Percentiles rank a stretch among this genome's conserved stretches.
Conservation (phyloP, 2,329 filamentous ascomycete species). For the Hypoxylon sp. region DNA sequence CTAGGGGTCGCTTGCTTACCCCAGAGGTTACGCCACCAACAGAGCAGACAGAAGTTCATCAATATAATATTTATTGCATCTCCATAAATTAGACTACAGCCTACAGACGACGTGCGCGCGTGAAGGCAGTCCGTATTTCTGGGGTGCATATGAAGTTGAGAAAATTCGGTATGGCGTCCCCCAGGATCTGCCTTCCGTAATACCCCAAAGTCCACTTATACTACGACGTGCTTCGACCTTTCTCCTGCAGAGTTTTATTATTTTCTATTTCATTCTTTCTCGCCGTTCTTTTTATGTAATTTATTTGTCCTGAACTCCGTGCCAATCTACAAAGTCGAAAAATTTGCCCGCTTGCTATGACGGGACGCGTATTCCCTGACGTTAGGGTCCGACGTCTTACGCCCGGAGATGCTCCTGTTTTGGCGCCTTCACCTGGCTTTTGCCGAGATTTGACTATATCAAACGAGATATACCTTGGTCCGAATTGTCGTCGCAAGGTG, state of each 20-base stretch:
- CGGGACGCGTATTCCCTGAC: constrained; percentile 24
- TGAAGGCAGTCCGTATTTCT: constrained; percentile 35
- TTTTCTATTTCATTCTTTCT: neutral
- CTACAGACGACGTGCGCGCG: constrained; percentile 33
- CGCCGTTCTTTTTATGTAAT: constrained; percentile 15
- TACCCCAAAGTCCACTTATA: constrained; percentile 32
- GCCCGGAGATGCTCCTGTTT: constrained; percentile 18
- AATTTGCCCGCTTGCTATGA: neutral
- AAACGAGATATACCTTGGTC: constrained; percentile 21
- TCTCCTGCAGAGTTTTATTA: neutral
- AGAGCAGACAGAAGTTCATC: constrained; percentile 16
- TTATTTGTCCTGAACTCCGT: constrained; percentile 9
- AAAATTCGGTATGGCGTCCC: constrained; percentile 35
- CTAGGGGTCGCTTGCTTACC: constrained; percentile 6
- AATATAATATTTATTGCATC: constrained; percentile 39
- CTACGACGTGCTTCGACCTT: constrained; percentile 17
- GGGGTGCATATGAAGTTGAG: constrained; percentile 38
- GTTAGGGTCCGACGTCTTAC: constrained; percentile 9
- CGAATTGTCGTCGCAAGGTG: constrained; percentile 20
- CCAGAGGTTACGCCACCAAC: constrained; percentile 14
- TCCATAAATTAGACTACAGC: constrained; percentile 43
- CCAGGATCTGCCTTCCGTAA: constrained; percentile 33
- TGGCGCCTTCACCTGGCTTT: constrained; percentile 18
- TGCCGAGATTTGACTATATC: constrained; percentile 25
- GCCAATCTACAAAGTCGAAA: neutral